Percentiles rank a stretch among this genome's conserved stretches.
Conservation (phyloP, 192 early-diverging fungal species). For the Coemansia sp. region DNA sequence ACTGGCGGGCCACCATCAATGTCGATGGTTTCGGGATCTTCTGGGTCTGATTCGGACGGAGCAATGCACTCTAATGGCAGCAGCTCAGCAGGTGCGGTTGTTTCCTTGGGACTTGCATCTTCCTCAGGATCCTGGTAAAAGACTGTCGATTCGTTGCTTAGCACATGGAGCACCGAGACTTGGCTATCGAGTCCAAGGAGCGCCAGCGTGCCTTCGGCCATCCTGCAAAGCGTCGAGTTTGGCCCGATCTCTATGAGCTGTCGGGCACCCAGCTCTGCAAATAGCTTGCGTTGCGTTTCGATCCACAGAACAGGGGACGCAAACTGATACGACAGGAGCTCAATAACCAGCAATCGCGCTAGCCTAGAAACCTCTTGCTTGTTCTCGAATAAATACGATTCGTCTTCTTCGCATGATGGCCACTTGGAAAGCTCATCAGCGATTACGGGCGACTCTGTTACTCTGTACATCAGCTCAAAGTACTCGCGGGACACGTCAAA, state of each 20-base stretch:
- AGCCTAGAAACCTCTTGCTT: constrained; percentile 61
- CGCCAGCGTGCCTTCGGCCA: constrained; percentile 87
- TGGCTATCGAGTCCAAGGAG: constrained; percentile 43
- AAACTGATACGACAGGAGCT: constrained; percentile 94
- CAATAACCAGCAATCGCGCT: constrained; percentile 78
- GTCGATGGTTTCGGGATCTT: not conserved
- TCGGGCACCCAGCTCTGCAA: constrained; percentile 72
- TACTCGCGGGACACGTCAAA: constrained; percentile 77
- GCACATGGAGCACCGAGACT: constrained; percentile 22
- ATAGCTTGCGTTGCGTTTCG: constrained; percentile 87
- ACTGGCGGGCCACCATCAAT: constrained; percentile 47
- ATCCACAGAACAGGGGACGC: constrained; percentile 96
- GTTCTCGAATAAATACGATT: constrained; percentile 41
- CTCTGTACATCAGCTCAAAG: constrained; percentile 68
- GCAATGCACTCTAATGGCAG: not conserved
- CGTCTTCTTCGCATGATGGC: constrained; percentile 54
- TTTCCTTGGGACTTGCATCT: too few relatives aligned
- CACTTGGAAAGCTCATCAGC: constrained; percentile 73
- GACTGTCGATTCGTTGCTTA: constrained; percentile 25
- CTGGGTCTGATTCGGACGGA: too few relatives aligned
- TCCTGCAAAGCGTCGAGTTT: constrained; percentile 84
- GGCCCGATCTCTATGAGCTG: constrained; percentile 91
- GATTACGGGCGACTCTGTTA: constrained; percentile 71
- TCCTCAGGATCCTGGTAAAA: not conserved
- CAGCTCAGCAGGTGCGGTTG: too few relatives aligned